phyloP scores from a whole-genome alignment of 805 yeast species.

The Isabelozyma rhagii region DNA sequence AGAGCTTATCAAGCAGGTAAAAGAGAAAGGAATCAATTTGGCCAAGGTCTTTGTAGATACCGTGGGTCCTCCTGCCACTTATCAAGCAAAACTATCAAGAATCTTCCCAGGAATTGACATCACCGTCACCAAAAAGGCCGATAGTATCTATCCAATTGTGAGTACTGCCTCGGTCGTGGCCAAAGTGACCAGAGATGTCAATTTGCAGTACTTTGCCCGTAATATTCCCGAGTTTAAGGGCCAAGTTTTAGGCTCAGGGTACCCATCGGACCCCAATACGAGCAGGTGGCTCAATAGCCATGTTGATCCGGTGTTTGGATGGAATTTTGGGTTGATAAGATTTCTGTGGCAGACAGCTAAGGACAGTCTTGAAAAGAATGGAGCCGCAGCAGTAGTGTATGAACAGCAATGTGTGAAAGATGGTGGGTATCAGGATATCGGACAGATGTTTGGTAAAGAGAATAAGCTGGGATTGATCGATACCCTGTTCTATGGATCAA shows the following conservation, averaged over 20 bases:
- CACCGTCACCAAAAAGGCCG: constrained; percentile 93
- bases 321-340: constrained; percentile 70
- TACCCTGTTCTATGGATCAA: background rate
- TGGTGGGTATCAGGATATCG: constrained; percentile 24
- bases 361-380: constrained; percentile 58
- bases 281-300: constrained; percentile 63
- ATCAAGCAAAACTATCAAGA: constrained; percentile 68
- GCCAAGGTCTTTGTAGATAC: constrained; percentile 86
- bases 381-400: constrained; percentile 60
- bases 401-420: constrained; percentile 44
- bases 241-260: constrained; percentile 76
- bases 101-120: constrained; percentile 69
- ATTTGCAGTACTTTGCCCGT: constrained; percentile 37
- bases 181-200: constrained; percentile 86
- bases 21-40: constrained; percentile 60
- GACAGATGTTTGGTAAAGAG: constrained; percentile 11
- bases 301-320: constrained; percentile 78
- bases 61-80: constrained; percentile 90
- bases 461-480: background rate
- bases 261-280: constrained; percentile 91
- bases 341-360: constrained; percentile 94
- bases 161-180: constrained; percentile 95
- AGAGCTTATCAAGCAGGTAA: constrained; percentile 61
- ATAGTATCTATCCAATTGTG: constrained; percentile 85
- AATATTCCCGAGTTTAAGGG: constrained; percentile 25